A percentile compares a stretch with the other conserved stretches of the same genome.
Conservation (phyloP, 225 moss, liverwort and hornwort genomes). For the Polytrichum formosum region DNA sequence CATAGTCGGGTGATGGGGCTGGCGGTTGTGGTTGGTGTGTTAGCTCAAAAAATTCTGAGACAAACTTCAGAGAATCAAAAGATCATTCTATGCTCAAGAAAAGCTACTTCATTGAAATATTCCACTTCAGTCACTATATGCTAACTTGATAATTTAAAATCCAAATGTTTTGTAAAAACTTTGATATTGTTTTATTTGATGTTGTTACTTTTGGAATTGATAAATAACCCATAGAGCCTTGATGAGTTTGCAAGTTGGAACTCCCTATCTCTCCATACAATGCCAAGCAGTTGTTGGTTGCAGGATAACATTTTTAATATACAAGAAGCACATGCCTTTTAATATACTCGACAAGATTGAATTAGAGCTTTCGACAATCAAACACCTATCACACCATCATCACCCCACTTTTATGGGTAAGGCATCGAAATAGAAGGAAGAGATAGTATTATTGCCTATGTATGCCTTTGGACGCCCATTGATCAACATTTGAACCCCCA, state of each 20-base stretch:
- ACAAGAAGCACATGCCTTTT: too few species aligned
- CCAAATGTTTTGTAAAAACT: background rate
- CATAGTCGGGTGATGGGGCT: slow-evolving; percentile 31
- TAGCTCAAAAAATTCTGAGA: slow-evolving; percentile 47
- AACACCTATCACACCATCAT: too few species aligned
- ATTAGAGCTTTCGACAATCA: too few species aligned
- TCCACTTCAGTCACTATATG: background rate
- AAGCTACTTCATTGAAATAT: background rate
- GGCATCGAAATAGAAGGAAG: too few species aligned
- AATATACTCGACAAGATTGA: too few species aligned
- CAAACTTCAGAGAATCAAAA: background rate
- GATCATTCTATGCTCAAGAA: too few species aligned
- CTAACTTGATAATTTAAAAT: background rate
- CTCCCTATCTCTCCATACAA: background rate
- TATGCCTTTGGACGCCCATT: slow-evolving; percentile 42
- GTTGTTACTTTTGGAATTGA: too few species aligned
- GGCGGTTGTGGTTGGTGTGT: slow-evolving; percentile 50
- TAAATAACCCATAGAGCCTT: background rate
- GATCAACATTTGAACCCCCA: slow-evolving; percentile 28
- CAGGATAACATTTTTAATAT: too few species aligned
- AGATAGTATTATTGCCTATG: slow-evolving; percentile 13
- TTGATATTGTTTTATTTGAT: too few species aligned
- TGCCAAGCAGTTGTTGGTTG: too few species aligned
- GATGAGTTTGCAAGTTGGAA: background rate
- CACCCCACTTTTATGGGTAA: too few species aligned